Base-by-base conservation (phyloP, 202 grass and related monocot species). In the Zizania palustris region DNA sequence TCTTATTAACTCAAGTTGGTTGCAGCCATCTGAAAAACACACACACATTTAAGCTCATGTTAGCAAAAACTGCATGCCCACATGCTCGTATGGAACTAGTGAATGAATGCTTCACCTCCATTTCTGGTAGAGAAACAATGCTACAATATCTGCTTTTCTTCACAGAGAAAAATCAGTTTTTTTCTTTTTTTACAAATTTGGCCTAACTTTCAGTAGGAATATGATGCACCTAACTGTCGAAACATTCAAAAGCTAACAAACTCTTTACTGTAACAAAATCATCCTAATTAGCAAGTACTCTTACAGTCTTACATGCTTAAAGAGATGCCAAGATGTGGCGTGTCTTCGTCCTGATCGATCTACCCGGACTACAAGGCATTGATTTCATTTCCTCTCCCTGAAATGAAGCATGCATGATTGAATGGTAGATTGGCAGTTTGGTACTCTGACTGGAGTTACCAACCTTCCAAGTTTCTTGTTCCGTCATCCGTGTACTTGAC, bases 381-480 rank as follows among this genome's bases (percentile, higher is more conserved):
- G 28, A 28, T 28, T 28, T 28, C 51, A 45, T 20, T 48, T 45
- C 5, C 36, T 69, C 20, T 2, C 37, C 13, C 12, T 16, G 20
- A 12, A 60, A 48, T 1, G 11, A 60, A 45, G 6, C 14, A 61
- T 1, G 11, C 8, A 12, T 45, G 54, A 70, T 46, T 40, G 14
- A 41, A 4, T n/a, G 20, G 54, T 28, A 28, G 28, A 28, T 6
- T 58, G 20, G 41, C 34, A 60, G 43, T 39, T 61, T 39, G 56
- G 28, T 28, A 28, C 28, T 28, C 28, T 28, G 28, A 28, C 28
- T 28, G 28, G 28, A 28, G 28, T 28, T 28, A 28, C 62, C 49
- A 44, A 14, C 9, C 74, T 63, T 65, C 60, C 33, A 78, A 67
- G 21, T 8, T 44, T 45, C 48, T 5, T 45, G 58, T 58, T 21